Conservation (phyloP, 805 yeast genomes). For the Cyberlindnera xylosilytica region DNA sequence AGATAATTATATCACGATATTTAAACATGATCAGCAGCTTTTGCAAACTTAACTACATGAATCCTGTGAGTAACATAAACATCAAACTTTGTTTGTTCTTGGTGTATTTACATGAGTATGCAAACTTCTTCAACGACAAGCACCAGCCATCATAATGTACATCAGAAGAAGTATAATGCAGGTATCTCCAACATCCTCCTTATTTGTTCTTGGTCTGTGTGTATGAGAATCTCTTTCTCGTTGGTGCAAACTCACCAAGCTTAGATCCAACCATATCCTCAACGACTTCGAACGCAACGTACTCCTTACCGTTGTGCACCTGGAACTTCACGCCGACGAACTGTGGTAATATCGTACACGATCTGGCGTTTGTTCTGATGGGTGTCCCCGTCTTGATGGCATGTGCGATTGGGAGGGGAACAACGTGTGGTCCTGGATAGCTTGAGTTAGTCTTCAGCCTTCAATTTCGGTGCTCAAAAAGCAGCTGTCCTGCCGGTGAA, state of each 20-base stretch:
- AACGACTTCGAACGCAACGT: constrained; percentile 78
- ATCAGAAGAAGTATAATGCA: too few relatives aligned
- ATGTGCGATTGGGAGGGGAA: constrained; percentile 88
- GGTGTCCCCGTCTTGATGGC: constrained; percentile 81
- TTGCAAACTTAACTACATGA: too few relatives aligned
- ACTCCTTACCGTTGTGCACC: constrained; percentile 94
- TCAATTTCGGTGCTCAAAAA: too few relatives aligned
- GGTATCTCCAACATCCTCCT: too few relatives aligned
- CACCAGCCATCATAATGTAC: not conserved
- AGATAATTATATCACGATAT: too few relatives aligned
- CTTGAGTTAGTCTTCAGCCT: not conserved
- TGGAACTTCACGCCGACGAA: constrained; percentile 94
- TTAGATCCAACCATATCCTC: constrained; percentile 98
- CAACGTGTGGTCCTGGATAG: constrained; percentile 75
- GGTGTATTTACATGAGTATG: constrained; percentile 1
- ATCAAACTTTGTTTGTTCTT: not conserved
- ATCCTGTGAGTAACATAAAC: too few relatives aligned
- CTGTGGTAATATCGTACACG: constrained; percentile 92
- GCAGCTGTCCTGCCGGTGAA: too few relatives aligned
- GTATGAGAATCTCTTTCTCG: constrained; percentile 84
- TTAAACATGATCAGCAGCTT: too few relatives aligned
- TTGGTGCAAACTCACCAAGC: constrained; percentile 92
- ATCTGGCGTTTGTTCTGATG: constrained; percentile 91
- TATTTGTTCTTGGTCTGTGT: constrained; percentile 69
- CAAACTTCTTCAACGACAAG: not conserved